These are phyloP conservation scores for Beta vulgaris DNA, from an alignment of 148 eudicot genomes.

Conservation along the genomic window DNA sequence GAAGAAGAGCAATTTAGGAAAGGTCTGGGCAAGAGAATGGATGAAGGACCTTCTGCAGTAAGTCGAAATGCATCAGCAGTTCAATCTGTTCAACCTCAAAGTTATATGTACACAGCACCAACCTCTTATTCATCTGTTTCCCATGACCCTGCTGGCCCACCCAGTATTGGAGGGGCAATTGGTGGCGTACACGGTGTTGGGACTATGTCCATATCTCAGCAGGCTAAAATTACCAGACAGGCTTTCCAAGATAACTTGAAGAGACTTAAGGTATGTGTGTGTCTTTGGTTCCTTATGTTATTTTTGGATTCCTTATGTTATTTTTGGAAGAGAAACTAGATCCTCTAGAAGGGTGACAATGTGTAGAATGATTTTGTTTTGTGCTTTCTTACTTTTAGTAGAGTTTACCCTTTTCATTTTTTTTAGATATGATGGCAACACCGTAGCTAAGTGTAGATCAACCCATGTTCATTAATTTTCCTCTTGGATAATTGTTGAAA, in stretches of 20 bases:
- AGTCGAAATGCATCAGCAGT: conserved; percentile 33
- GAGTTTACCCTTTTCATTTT: too few species aligned
- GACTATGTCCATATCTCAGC: conserved; percentile 61
- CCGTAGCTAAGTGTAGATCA: too few species aligned
- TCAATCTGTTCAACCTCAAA: conserved; percentile 47
- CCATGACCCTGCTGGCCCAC: conserved; percentile 29
- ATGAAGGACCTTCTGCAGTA: conserved; percentile 53
- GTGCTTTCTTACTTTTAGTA: too few species aligned
- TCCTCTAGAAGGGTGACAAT: neutral
- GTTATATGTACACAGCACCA: conserved; percentile 24
- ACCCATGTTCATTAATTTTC: neutral
- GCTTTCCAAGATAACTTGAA: conserved; percentile 69
- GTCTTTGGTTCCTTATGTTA: neutral
- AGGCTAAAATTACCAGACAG: conserved; percentile 75
- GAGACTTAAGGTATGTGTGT: conserved; percentile 64
- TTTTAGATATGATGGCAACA: too few species aligned
- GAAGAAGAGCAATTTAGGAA: conserved; percentile 92
- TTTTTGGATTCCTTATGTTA: too few species aligned
- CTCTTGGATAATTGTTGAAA: neutral
- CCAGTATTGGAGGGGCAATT: conserved; percentile 54
- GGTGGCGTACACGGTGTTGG: conserved; percentile 48
- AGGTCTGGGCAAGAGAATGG: conserved; percentile 86
- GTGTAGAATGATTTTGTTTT: too few species aligned
- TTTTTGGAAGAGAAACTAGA: neutral
- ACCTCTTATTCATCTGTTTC: conserved; percentile 35